Base-by-base conservation (phyloP, 2,329 filamentous ascomycete species). In the Fusarium keratoplasticum region DNA sequence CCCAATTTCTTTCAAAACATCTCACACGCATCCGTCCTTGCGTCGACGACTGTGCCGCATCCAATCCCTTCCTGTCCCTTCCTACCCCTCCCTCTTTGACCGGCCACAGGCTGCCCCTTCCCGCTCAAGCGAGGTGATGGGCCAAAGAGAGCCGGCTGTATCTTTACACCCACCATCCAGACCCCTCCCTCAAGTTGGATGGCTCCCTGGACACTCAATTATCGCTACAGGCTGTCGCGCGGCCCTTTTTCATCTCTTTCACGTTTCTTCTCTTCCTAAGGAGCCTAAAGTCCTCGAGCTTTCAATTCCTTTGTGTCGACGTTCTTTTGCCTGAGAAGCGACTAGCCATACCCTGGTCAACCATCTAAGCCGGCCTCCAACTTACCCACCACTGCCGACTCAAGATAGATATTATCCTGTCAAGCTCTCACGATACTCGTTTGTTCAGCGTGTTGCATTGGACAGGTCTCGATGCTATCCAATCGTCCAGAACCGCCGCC, bases 171-270 rank as follows among this genome's bases (percentile, higher is more conserved):
- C 40, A 54, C 5, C 40, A 31, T 54, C 47, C 58, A 61, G 47
- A 61, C 40, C 52, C 57, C 71, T 74, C 68, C 71, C 60, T 73
- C 64, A 31, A 44, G 13, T 36, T 74, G 54, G 42, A 62, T 65
- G 57, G 63, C 66, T 70, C 57, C 54, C 27, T 57, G 44, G 61
- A 55, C 35, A 67, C 27, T 55, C 36, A 62, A 65, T 38, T 47
- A 57, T 27, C 16, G 25, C 57, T 54, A 55, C 36, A 67, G 36
- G 22, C 64, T 64, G 33, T 52, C 57, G 50, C 35, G 18, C 38
- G 40, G 50, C 54, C 67, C 18, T 13, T 25, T 40, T 31, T 25
- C 47, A 14, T 29, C 20, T 35, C n/a, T n/a, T 47, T 61, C 67
- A 25, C 20, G 25, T 35, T 40, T 29, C 35, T 33, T 5, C 8